These are phyloP conservation scores for Globisporangium mamillatum DNA, from an alignment of 352 stramenopile genomes.

Conservation along the genomic window DNA sequence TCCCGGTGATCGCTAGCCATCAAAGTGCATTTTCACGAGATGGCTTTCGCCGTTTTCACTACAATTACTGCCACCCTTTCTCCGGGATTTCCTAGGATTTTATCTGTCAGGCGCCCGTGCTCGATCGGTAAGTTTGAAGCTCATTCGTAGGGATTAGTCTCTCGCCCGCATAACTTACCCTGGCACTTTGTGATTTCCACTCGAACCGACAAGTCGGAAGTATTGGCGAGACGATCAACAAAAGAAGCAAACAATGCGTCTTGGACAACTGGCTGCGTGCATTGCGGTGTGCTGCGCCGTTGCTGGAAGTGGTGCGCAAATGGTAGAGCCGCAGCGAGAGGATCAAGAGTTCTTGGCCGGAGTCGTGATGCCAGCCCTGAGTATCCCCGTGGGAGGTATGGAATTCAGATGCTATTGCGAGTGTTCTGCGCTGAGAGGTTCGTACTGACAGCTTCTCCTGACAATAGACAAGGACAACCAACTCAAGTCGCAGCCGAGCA, in stretches of 20 bases:
- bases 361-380: neutral
- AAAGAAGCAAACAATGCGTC: constrained; percentile 4
- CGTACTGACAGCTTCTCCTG: neutral
- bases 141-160: neutral
- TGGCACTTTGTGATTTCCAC: neutral
- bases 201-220: neutral
- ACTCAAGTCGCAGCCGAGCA: neutral
- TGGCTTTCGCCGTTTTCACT: neutral
- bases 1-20: neutral
- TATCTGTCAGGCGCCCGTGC: neutral
- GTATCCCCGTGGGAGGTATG: neutral
- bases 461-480: neutral
- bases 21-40: neutral
- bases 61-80: neutral
- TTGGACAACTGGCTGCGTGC: neutral
- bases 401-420: neutral
- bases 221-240: neutral
- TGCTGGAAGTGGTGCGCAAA: neutral
- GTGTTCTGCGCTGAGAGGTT: neutral
- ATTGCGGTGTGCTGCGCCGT: constrained; percentile 3
- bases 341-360: neutral
- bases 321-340: neutral
- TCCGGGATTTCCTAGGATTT: neutral
- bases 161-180: neutral
- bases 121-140: neutral